phyloP scores from a whole-genome alignment of 2,329 filamentous ascomycete genomes.

The Pestalotiopsis sp. region DNA sequence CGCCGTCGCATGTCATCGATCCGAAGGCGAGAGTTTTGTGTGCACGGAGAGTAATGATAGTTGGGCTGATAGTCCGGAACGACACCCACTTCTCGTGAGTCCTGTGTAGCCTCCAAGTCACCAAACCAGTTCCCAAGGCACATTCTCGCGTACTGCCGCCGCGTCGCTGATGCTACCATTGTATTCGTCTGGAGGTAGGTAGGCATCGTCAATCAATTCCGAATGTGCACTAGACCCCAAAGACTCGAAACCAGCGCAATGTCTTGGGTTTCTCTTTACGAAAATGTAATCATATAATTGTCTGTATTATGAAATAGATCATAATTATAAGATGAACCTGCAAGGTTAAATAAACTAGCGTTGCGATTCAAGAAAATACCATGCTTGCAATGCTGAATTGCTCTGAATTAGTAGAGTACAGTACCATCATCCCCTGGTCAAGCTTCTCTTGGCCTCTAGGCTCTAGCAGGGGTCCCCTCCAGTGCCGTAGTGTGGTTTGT shows the following conservation, averaged over 20 bases:
- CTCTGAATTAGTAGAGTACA: neutral
- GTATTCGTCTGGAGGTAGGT: too few species aligned
- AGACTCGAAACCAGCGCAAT: too few species aligned
- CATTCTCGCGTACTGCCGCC: too few species aligned
- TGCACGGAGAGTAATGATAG: neutral
- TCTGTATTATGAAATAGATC: neutral
- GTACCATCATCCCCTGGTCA: too few species aligned
- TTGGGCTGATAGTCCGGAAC: neutral
- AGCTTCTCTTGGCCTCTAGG: neutral
- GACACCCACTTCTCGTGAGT: neutral
- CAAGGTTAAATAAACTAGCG: neutral
- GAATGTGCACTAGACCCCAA: too few species aligned
- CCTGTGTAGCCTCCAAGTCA: too few species aligned
- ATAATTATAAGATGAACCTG: neutral
- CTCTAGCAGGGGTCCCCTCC: neutral
- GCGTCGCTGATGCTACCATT: too few species aligned
- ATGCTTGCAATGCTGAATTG: neutral
- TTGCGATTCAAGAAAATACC: neutral
- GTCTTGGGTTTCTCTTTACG: too few species aligned
- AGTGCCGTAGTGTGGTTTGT: neutral
- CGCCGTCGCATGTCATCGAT: neutral
- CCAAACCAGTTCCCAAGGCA: too few species aligned
- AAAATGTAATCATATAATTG: neutral
- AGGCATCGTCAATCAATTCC: too few species aligned
- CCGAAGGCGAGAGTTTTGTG: neutral